Base-by-base conservation (phyloP, 441 rosid species). In the Adansonia grandidieri region DNA sequence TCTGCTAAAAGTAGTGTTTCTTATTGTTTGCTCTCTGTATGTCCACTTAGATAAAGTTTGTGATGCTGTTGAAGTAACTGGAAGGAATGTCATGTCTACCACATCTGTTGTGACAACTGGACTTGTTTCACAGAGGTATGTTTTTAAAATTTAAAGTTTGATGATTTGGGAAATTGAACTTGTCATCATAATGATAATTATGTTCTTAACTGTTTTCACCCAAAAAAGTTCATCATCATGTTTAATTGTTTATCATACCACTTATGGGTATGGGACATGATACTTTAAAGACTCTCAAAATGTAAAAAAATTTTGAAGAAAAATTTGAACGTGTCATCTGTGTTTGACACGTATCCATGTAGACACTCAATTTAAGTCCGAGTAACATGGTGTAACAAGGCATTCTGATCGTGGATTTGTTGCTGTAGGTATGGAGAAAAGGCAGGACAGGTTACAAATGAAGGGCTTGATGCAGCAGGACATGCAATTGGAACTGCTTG, bases 31-130 rank as follows among this genome's bases (percentile, higher is more conserved):
- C 64, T 51, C 28, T n/a, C 22, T 68, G n/a, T 77, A 66, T 63
- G 45, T 60, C 40, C 53, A 53, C 79, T 83, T 86, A 93, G 98
- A 88, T 84, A 95, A 91, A 85, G 89, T 92, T 40, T 95, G 91
- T 32, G 98, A 95, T 84, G 99, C 99, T 53, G 89, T 88, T 81
- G 98, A 96, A 85, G 92, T 92, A 77, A 89, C 97, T 40, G 98
- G 96, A 79, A 93, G 80, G 88, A 92, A 90, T 82, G 93, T 92
- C 65, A 88, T 93, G 98, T 92, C 93, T 28, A 93, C 98, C 14
- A 83, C 96, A 53, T 91, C 97, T 60, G 85, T 85, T 57, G 97
- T 91, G 73, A 92, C 98, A 70, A 95, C 98, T 2, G 93, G 86
- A 56, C 96, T 95, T 20, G 97, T 95, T 44, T 84, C 92, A 1